Evolutionary conservation across 2,329 filamentous ascomycete species (phyloP).

Genomic region (Rhynchosporium secalis): DNA sequence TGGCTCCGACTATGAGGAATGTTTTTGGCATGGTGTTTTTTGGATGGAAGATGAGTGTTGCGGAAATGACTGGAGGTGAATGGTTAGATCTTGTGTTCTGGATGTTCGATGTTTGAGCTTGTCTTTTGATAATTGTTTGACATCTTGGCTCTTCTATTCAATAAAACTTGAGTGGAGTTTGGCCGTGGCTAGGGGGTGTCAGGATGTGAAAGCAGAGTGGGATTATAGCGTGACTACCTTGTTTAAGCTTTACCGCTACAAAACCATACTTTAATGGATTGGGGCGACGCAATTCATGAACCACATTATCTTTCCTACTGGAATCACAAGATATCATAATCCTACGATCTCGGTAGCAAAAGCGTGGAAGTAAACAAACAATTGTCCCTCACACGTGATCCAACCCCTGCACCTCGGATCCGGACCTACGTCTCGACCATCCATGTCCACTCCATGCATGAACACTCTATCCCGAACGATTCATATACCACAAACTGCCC

Average conservation of each 20-base stretch:
- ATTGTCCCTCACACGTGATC: constrained; percentile 10
- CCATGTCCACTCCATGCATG: constrained; percentile 2
- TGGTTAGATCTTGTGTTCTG: too few species aligned
- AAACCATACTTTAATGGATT: too few species aligned
- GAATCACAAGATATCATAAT: too few species aligned
- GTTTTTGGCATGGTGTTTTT: constrained; percentile 30
- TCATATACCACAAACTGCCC: background rate
- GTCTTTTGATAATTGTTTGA: too few species aligned
- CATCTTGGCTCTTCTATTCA: too few species aligned
- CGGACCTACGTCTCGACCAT: constrained; percentile 14
- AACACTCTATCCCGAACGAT: constrained; percentile 4
- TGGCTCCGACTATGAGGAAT: constrained; percentile 49
- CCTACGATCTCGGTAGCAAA: too few species aligned
- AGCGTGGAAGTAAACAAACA: constrained; percentile 1
- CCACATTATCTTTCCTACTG: too few species aligned
- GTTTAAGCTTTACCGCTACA: too few species aligned
- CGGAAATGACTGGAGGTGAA: too few species aligned
- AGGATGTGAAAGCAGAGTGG: constrained; percentile 1
- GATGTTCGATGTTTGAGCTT: too few species aligned
- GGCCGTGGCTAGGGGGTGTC: background rate
- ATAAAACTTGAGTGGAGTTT: background rate
- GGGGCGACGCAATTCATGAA: too few species aligned
- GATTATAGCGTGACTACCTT: background rate
- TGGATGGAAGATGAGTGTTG: too few species aligned
- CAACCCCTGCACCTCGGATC: constrained; percentile 1